Conservation (phyloP, 2,329 filamentous ascomycete species). For the Cytospora mali region DNA sequence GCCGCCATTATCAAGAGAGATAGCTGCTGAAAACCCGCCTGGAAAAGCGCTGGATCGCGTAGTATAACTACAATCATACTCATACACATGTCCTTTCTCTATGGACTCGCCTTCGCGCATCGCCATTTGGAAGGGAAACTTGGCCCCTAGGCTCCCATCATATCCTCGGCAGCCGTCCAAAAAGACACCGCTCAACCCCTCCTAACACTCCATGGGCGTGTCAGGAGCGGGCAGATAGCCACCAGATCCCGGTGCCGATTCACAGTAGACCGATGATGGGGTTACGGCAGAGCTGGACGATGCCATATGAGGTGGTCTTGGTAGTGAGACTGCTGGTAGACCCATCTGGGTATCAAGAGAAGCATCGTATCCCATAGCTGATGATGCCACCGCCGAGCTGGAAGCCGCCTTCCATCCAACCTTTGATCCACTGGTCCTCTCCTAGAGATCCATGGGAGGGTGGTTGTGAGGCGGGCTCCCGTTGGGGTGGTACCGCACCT, state of each 20-base stretch:
- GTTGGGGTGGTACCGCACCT: slow-evolving; percentile 28
- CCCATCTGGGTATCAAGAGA: neutral
- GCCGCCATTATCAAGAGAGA: neutral
- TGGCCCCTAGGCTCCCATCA: neutral
- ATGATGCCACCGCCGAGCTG: neutral
- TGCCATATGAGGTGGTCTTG: too few species aligned
- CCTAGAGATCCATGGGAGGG: slow-evolving; percentile 25
- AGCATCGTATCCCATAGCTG: neutral
- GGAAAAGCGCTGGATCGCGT: neutral
- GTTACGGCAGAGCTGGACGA: neutral
- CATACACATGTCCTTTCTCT: neutral
- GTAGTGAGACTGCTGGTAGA: neutral
- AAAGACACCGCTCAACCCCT: too few species aligned
- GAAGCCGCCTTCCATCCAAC: neutral
- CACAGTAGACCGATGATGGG: neutral
- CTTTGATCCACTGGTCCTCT: neutral
- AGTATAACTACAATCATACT: neutral
- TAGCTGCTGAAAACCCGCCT: neutral
- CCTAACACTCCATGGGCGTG: neutral
- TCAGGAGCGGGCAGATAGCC: neutral
- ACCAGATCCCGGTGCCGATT: neutral
- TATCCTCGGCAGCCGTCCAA: neutral
- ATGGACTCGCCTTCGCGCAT: neutral
- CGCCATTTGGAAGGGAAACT: neutral
- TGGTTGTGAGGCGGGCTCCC: slow-evolving; percentile 29